Conservation (phyloP, 2,329 filamentous ascomycete genomes). For the Botryotinia calthae region DNA sequence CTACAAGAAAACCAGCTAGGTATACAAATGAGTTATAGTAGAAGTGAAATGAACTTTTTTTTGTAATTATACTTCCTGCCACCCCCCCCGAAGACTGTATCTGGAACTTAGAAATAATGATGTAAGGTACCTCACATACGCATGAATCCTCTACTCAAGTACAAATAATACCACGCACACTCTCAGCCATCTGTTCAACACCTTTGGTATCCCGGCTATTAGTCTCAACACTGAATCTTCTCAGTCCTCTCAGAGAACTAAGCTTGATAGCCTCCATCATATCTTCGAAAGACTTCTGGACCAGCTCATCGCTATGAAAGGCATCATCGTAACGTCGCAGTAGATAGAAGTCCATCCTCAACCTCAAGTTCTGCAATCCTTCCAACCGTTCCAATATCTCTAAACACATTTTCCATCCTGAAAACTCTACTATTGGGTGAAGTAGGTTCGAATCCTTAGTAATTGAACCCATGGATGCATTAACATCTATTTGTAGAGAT, state of each 20-base stretch:
- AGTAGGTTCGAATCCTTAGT: neutral
- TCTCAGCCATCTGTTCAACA: neutral
- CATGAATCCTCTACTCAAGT: no score
- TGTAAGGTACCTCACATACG: neutral
- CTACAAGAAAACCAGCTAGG: neutral
- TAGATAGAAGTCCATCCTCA: neutral
- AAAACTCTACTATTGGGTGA: neutral
- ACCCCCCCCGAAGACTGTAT: no score
- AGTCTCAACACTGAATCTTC: conserved; percentile 3
- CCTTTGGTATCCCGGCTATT: neutral
- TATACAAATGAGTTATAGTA: neutral
- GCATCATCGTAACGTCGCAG: no score
- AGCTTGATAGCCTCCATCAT: neutral
- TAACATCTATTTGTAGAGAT: conserved; percentile 5
- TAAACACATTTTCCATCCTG: neutral
- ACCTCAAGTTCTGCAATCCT: neutral
- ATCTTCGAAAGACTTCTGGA: neutral
- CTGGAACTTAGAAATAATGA: neutral
- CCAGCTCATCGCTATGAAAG: neutral
- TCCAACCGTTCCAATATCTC: conserved; percentile 3
- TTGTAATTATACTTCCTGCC: neutral
- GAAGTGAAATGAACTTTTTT: neutral
- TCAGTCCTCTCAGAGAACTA: conserved; percentile 12
- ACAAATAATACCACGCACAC: neutral
- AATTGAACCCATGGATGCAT: neutral